Base-by-base conservation (phyloP, 1,284 basidiomycete genomes). In the Gomphus bonarii region DNA sequence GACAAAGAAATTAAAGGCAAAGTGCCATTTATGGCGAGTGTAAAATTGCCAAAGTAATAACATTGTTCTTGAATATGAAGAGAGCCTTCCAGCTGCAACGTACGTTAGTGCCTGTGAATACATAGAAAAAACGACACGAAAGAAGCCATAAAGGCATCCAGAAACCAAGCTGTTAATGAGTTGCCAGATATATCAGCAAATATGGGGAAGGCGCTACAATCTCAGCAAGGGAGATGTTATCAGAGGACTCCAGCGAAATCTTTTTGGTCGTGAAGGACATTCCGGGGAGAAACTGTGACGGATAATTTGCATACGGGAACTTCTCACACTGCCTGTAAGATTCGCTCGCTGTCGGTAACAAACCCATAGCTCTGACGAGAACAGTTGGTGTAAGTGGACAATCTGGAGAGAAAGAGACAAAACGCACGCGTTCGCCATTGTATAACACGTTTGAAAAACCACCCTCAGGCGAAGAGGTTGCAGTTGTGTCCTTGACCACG, bases 391-490 rank as follows among this genome's bases (percentile, higher is more conserved):
- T 10, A 25, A 9, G 20, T 49, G 40, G 40, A 50, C 18, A 57
- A 20, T 44, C 25, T 6, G 7, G 18, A 31, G 28, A 7, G 7
- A n/a, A 31, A 25, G 8, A 31, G n/a, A 33, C 4, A 28, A 22
- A 40, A 69, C 78, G 67, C 62, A 82, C 81, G 61, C 77, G 77
- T 12, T 69, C 71, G 30, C 74, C 68, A 61, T 85, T 85, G 62
- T 81, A 73, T 33, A 81, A 65, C 11, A 84, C 73, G 61, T 78
- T 85, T 62, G 80, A 77, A 49, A 77, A 71, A 8, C 75, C 81
- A n/a, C 81, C 80, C 3, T 69, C 63, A 3, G 83, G 81, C 8
- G 80, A 82, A 2, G 80, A 80, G 1, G 84, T 85, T 20, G 81
- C 83, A 14, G 75, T 78, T 53, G 73, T 74, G 62, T 85, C 83